Evolutionary conservation across 2,329 filamentous ascomycete species (phyloP).

Genomic region (Canariomyces notabilis): DNA sequence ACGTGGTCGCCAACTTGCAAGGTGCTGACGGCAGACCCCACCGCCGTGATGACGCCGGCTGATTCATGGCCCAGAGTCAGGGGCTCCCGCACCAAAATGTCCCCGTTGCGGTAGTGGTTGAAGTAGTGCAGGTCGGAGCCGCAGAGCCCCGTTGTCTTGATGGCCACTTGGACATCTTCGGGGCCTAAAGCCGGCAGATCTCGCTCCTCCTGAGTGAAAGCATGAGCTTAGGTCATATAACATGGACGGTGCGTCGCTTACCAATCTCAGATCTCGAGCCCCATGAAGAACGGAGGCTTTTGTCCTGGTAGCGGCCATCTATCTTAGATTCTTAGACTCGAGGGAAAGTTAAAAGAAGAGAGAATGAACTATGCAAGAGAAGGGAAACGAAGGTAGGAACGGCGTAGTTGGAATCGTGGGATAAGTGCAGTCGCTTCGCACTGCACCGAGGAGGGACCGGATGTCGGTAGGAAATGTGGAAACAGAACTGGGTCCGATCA

Average conservation of each 20-base stretch:
- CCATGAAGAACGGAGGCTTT: slow-evolving; percentile 52
- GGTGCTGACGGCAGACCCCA: slow-evolving; percentile 54
- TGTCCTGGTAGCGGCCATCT: slow-evolving; percentile 30
- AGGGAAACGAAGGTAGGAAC: background rate
- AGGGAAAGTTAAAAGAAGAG: background rate
- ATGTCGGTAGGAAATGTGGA: no score
- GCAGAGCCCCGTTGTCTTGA: slow-evolving; percentile 60
- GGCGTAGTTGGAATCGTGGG: no score
- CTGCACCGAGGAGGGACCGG: no score
- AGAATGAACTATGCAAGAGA: background rate
- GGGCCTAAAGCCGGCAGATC: slow-evolving; percentile 47
- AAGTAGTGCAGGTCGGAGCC: slow-evolving; percentile 65
- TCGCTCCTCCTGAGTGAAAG: slow-evolving; percentile 46
- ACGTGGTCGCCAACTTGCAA: slow-evolving; percentile 66
- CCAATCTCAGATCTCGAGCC: slow-evolving; percentile 45
- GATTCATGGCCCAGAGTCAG: slow-evolving; percentile 63
- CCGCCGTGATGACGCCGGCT: slow-evolving; percentile 56
- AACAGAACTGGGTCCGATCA: no score
- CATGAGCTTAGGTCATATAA: background rate
- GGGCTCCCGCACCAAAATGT: slow-evolving; percentile 54
- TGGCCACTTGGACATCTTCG: slow-evolving; percentile 56
- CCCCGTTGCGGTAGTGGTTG: slow-evolving; percentile 60
- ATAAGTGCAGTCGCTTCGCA: no score
- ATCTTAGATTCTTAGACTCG: background rate
- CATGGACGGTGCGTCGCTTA: slow-evolving; percentile 29